Evolutionary conservation across 2,329 filamentous ascomycete genomes (phyloP).

Genomic region (Penicillium hesseltinei): DNA sequence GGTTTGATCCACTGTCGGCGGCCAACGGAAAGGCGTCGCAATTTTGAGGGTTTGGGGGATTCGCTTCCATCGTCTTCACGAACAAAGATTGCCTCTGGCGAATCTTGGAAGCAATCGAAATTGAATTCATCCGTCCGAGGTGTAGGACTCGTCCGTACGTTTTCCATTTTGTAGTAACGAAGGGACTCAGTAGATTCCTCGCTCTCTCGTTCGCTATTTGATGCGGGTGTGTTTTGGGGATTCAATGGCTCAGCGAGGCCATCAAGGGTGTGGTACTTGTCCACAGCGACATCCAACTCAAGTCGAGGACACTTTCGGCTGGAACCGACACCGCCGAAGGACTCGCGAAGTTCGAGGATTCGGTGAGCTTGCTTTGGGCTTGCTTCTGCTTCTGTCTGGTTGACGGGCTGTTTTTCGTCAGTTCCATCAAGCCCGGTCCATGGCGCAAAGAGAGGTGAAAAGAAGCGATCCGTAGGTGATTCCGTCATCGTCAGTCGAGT

Average conservation of each 20-base stretch:
- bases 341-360: neutral
- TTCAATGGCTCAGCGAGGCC: constrained; percentile 13
- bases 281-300: constrained; percentile 20
- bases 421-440: constrained; percentile 9
- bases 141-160: constrained; percentile 6
- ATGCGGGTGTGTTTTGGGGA: constrained; percentile 22
- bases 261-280: constrained; percentile 21
- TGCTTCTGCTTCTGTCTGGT: neutral
- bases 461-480: constrained; percentile 1
- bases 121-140: constrained; percentile 5
- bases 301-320: constrained; percentile 15
- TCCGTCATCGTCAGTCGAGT: constrained; percentile 20
- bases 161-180: constrained; percentile 2
- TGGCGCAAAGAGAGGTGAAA: constrained; percentile 15
- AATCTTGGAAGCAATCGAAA: constrained; percentile 16
- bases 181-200: neutral
- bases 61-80: neutral
- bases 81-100: constrained; percentile 1
- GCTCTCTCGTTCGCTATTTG: constrained; percentile 11
- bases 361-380: neutral
- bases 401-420: neutral
- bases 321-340: neutral
- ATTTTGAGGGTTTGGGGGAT: neutral
- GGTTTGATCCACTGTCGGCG: neutral
- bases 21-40: constrained; percentile 6